A percentile compares a stretch with the other conserved stretches of the same genome.
phyloP scores from a whole-genome alignment of 2,329 filamentous ascomycete species.

The Tolypocladium endophyticum region DNA sequence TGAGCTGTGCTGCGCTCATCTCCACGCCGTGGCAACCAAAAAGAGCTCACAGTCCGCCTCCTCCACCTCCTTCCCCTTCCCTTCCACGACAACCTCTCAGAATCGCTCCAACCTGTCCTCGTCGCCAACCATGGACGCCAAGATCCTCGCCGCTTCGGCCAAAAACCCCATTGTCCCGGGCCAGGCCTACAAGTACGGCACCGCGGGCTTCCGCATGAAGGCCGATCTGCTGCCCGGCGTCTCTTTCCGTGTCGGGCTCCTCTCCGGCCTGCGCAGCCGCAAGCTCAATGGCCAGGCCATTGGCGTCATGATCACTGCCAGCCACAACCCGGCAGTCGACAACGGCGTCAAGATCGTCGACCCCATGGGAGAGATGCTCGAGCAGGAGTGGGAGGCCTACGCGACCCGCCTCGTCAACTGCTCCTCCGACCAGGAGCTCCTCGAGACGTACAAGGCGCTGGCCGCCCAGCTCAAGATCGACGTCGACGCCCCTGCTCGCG shows the following conservation, averaged over 20 bases:
- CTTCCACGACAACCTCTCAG: background rate
- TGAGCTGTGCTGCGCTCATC: background rate
- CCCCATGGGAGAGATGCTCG: constrained; percentile 95
- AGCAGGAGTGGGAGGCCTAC: constrained; percentile 87
- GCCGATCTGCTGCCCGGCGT: constrained; percentile 81
- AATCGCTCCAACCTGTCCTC: background rate
- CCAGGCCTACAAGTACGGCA: constrained; percentile 53
- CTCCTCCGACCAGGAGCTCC: constrained; percentile 61
- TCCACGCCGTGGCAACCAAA: background rate
- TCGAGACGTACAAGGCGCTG: constrained; percentile 65
- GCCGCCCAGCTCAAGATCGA: constrained; percentile 69
- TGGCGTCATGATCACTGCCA: constrained; percentile 92
- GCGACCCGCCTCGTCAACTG: constrained; percentile 87
- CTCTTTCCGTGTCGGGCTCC: constrained; percentile 81
- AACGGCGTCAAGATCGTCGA: constrained; percentile 96
- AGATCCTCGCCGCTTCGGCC: constrained; percentile 49
- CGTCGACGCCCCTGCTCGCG: constrained; percentile 57
- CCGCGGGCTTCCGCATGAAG: constrained; percentile 59
- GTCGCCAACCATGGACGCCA: constrained; percentile 35
- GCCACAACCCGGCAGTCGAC: constrained; percentile 81
- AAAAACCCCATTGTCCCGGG: constrained; percentile 49
- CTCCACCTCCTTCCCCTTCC: background rate
- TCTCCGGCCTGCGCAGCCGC: constrained; percentile 79
- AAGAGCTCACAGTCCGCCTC: background rate
- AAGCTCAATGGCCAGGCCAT: constrained; percentile 86